phyloP scores from a whole-genome alignment of 2,329 filamentous ascomycete species.

The Aspergillus calidoustus region DNA sequence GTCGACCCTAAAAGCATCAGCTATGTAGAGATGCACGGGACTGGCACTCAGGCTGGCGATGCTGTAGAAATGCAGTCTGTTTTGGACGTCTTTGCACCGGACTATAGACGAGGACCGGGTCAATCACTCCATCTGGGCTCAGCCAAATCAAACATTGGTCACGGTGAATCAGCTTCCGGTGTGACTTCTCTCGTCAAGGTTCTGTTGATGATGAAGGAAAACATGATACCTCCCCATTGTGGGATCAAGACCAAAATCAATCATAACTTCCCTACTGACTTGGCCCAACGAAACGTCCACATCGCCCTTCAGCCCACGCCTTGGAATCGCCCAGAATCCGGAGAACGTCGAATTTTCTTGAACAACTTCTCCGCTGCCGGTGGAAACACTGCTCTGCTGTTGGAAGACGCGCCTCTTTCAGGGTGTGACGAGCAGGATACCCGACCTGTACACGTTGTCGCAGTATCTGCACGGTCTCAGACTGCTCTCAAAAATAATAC shows the following conservation, averaged over 20 bases:
- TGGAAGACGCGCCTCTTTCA: constrained; percentile 63
- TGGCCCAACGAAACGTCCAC: constrained; percentile 47
- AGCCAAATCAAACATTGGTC: constrained; percentile 68
- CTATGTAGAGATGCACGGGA: constrained; percentile 90
- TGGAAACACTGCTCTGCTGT: constrained; percentile 69
- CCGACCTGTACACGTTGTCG: constrained; percentile 61
- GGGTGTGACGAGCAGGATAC: constrained; percentile 49
- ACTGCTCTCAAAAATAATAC: constrained; percentile 58
- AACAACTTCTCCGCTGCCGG: constrained; percentile 76
- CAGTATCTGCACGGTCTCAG: constrained; percentile 57
- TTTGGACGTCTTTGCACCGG: constrained; percentile 65
- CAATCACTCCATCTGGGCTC: constrained; percentile 64
- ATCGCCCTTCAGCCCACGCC: constrained; percentile 53
- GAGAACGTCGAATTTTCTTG: constrained; percentile 51
- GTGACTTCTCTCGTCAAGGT: constrained; percentile 44
- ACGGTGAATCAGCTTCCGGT: constrained; percentile 67
- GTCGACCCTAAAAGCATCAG: constrained; percentile 77
- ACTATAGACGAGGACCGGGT: constrained; percentile 41
- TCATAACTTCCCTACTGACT: constrained; percentile 49
- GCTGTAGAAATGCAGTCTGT: constrained; percentile 82
- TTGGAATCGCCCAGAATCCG: constrained; percentile 38
- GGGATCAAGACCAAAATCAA: constrained; percentile 52
- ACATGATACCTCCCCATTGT: constrained; percentile 38
- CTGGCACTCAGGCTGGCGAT: constrained; percentile 81
- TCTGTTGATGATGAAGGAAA: constrained; percentile 44